These are phyloP conservation scores for Penstemon newberryi DNA, from an alignment of 257 asterid genomes.

Conservation along the genomic window DNA sequence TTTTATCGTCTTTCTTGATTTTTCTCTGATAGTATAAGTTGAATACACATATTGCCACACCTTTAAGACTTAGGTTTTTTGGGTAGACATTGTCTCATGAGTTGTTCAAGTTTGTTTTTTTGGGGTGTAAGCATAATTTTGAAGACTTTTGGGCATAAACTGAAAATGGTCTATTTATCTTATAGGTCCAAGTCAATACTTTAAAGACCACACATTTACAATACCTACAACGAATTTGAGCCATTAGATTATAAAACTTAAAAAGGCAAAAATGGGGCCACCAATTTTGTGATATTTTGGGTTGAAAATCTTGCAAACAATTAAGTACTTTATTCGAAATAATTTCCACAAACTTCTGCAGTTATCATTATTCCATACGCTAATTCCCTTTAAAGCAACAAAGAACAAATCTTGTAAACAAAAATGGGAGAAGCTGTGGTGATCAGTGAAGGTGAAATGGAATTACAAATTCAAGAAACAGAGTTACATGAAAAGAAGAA, in stretches of 20 bases:
- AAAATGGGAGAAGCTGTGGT: slow-evolving; percentile 69
- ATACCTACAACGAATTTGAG: slow-evolving; percentile 27
- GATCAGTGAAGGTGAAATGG: slow-evolving; percentile 52
- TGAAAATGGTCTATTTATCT: slow-evolving; percentile 1
- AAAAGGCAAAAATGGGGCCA: slow-evolving; percentile 29
- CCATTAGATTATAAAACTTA: slow-evolving; percentile 63
- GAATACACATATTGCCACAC: neutral
- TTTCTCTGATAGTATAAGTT: neutral
- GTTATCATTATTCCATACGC: slow-evolving; percentile 8
- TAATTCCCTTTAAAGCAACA: slow-evolving; percentile 9
- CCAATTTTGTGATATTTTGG: slow-evolving; percentile 47
- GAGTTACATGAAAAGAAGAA: slow-evolving; percentile 27
- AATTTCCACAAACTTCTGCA: slow-evolving; percentile 20
- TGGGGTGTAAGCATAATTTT: slow-evolving; percentile 21
- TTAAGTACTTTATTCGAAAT: neutral
- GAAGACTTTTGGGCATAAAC: slow-evolving; percentile 2
- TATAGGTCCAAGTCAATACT: slow-evolving; percentile 1
- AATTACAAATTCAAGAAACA: slow-evolving; percentile 31
- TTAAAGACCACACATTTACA: neutral
- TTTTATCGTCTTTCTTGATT: neutral
- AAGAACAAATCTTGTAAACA: slow-evolving; percentile 12
- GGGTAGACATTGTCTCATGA: neutral
- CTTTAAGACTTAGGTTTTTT: neutral
- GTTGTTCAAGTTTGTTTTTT: neutral
- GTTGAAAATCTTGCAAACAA: slow-evolving; percentile 18